These are phyloP conservation scores for Mesotaenium endlicherianum DNA, from an alignment of 139 green algal species.

Conservation along the genomic window DNA sequence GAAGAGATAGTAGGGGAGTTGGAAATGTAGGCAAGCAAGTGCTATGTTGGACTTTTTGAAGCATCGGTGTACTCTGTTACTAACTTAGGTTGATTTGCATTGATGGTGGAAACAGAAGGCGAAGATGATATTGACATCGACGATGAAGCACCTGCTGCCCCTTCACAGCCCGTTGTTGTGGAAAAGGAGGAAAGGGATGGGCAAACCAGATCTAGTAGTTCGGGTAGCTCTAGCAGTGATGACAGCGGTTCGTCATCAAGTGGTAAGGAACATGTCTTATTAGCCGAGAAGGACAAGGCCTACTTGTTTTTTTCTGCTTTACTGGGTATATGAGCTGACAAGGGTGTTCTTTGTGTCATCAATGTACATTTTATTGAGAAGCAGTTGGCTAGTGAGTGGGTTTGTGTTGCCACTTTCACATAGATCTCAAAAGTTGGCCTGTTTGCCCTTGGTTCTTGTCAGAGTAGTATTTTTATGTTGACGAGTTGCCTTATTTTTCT, in stretches of 20 bases:
- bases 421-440: neutral
- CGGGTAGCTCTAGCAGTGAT: constrained; percentile 10
- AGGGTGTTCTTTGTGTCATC: neutral
- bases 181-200: constrained; percentile 7
- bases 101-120: no score
- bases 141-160: neutral
- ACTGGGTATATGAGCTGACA: neutral
- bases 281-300: neutral
- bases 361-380: neutral
- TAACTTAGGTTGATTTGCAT: no score
- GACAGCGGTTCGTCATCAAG: constrained; percentile 22
- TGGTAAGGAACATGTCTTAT: constrained; percentile 1
- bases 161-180: neutral
- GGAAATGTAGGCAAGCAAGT: no score
- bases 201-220: neutral
- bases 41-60: no score
- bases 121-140: constrained; percentile 14
- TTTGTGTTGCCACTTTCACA: neutral
- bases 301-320: neutral
- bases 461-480: no score
- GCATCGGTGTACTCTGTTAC: no score
- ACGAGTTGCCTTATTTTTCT: no score
- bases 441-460: neutral
- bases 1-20: no score
- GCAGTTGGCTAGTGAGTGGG: neutral